Evolutionary conservation across 129 eudicot genomes (phyloP), one percentile per base, ranked within the genome.

Genomic region (Centrapalus pauciflorus): DNA sequence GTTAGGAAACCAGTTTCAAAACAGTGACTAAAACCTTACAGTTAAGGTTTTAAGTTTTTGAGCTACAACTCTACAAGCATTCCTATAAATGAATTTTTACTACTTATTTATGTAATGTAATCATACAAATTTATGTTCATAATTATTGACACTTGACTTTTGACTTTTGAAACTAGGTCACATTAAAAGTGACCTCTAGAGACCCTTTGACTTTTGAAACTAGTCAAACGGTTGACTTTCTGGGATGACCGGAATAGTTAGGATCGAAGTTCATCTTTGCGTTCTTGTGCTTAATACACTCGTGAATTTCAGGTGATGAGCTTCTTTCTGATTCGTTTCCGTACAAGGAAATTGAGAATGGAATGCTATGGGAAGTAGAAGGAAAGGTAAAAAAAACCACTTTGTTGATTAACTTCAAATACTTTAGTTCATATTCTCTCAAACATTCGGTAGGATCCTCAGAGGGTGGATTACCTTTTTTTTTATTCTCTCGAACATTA

Each of bases 321-420:
- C 87, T 87, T 69, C 87, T 87, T 61, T 87, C 95, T 0, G 95
- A 87, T 72, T 87, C 95, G 14, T 87, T 87, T 61, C 83, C 87
- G 0, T 87, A 76, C 77, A 76, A 72, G 68, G 95, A 87, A 48
- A 69, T 87, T 10, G 62, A 75, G 20, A 82, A 81, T 13, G 95
- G 90, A 37, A 49, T 70, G 64, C 79, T 87, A 4, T 87, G 95
- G 95, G 95, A 87, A 70, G 95, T 87, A 3, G 87, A 83, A 27
- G 95, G 90, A 57, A 83, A 83, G 90, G 86, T 81, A 20, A 41
- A 27, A 2, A 1, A 48, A 48, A 48, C 24, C 16, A n/a, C n/a
- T n/a, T n/a, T n/a, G n/a, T n/a, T n/a, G n/a, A n/a, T n/a, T n/a
- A n/a, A n/a, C n/a, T n/a, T 48, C 4, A 48, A 5, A 48, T 1